Base-by-base conservation (phyloP, 2,329 filamentous ascomycete species). In the Colletotrichum spaethianum region DNA sequence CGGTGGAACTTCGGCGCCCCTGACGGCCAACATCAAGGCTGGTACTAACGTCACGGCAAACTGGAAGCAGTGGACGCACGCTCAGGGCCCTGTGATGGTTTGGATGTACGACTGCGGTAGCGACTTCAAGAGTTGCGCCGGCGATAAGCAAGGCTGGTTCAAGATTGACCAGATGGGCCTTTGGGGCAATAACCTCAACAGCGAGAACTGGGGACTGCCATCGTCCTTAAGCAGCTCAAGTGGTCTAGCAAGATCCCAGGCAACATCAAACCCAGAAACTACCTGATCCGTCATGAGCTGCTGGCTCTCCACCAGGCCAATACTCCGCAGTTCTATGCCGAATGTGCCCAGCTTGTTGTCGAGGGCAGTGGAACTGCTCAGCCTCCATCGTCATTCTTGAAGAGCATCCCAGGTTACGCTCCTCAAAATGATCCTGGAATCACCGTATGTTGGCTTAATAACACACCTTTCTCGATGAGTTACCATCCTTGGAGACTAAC, bases 61-160 rank as follows among this genome's bases (percentile, higher is more conserved):
- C 74, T 89, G 87, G 87, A 77, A 79, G 48, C 88, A 90, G 77
- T 90, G 88, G 88, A 90, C 88, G 0, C 88, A 90, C 77, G 79
- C 83, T 67, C 88, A 90, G 76, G 88, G 88, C 1, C 88, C 88
- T 20, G 86, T 90, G 50, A 87, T 90, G 83, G 88, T 90, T 2
- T 90, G 85, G 85, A 77, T 87, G 77, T 87, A 87, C 82, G 78
- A 83, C 77, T 83, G 83, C 68, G 78, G 85, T 3, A 81, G 82
- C 44, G 83, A 82, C 61, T 88, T 88, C 78, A 79, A 78, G 16
- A 78, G 82, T 44, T 89, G 87, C 76, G 84, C 87, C 72, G 88
- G 88, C 46, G 85, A 84, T 60, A 83, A 85, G 38, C 83, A 85
- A 75, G 82, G 83, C 64, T 90, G 88, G 88, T 90, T 90, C 84